A percentile compares a stretch with the other conserved stretches of the same genome.
Conservation (phyloP, 2,329 filamentous ascomycete species). For the Ceratocystis eucalypticola region DNA sequence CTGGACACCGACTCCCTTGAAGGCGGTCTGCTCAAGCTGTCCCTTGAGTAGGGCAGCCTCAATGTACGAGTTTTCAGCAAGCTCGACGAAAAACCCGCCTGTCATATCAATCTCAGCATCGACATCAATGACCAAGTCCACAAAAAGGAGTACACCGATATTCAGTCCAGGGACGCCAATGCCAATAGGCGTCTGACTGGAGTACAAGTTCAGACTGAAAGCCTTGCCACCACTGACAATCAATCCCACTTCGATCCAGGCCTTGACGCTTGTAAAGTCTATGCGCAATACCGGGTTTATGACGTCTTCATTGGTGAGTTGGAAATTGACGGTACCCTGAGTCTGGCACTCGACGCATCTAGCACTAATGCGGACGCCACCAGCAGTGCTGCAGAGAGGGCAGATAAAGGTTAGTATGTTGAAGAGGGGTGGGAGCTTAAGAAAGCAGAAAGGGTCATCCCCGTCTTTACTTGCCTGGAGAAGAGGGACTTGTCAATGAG, state of each 20-base stretch:
- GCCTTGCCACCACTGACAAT: constrained; percentile 33
- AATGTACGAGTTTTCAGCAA: constrained; percentile 32
- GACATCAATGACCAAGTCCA: constrained; percentile 39
- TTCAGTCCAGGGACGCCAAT: constrained; percentile 32
- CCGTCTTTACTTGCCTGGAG: not conserved
- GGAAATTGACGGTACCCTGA: constrained; percentile 34
- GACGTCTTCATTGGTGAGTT: constrained; percentile 31
- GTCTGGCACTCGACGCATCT: constrained; percentile 38
- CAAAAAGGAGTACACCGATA: constrained; percentile 34
- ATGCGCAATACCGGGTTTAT: constrained; percentile 31
- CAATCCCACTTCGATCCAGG: constrained; percentile 38
- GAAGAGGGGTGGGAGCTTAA: not conserved
- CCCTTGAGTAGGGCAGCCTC: constrained; percentile 33
- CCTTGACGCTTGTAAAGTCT: constrained; percentile 37
- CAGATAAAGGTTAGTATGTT: not conserved
- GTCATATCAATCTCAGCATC: constrained; percentile 38
- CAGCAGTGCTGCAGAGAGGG: constrained; percentile 13
- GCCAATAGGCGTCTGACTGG: constrained; percentile 32
- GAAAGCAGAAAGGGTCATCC: not conserved
- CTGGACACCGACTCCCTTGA: constrained; percentile 31
- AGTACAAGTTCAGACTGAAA: constrained; percentile 39
- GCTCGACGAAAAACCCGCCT: constrained; percentile 38
- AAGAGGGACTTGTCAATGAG: not conserved
- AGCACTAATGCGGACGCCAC: constrained; percentile 24
- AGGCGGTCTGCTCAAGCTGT: constrained; percentile 33